These are phyloP conservation scores for Grosmannia clavigera DNA, from an alignment of 2,329 filamentous ascomycete genomes.

Conservation along the genomic window DNA sequence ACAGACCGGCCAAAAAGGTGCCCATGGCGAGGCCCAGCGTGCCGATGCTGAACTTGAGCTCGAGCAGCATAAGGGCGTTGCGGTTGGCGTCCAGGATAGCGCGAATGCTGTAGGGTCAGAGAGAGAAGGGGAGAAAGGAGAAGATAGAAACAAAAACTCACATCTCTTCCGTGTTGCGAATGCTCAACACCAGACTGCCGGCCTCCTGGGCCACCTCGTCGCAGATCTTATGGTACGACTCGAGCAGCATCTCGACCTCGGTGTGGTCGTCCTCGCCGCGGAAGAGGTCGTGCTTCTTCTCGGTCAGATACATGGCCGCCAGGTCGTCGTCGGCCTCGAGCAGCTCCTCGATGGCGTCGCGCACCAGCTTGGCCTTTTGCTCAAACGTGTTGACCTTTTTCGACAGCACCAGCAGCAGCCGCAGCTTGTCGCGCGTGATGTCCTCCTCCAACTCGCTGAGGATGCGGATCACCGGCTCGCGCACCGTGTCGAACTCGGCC, in stretches of 20 bases:
- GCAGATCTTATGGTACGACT: slow-evolving; percentile 95
- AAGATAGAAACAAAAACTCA: slow-evolving; percentile 29
- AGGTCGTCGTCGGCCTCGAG: slow-evolving; percentile 94
- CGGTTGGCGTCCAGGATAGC: slow-evolving; percentile 96
- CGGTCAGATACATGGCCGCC: slow-evolving; percentile 87
- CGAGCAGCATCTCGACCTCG: slow-evolving; percentile 91
- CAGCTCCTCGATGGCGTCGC: slow-evolving; percentile 89
- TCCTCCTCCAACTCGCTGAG: slow-evolving; percentile 88
- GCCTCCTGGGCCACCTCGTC: slow-evolving; percentile 97
- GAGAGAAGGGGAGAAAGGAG: neutral
- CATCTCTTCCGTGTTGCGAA: slow-evolving; percentile 98
- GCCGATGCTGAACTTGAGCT: slow-evolving; percentile 91
- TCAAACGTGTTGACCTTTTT: slow-evolving; percentile 96
- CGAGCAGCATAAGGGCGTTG: slow-evolving; percentile 93
- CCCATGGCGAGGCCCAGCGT: slow-evolving; percentile 91
- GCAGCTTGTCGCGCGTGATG: slow-evolving; percentile 86
- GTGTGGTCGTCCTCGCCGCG: slow-evolving; percentile 80
- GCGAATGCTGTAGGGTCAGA: slow-evolving; percentile 53
- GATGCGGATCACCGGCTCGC: slow-evolving; percentile 82
- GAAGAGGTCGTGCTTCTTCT: slow-evolving; percentile 63
- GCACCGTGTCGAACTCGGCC: slow-evolving; percentile 85
- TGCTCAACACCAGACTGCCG: slow-evolving; percentile 83
- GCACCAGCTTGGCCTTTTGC: slow-evolving; percentile 86
- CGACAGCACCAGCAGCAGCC: slow-evolving; percentile 81
- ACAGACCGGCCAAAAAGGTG: slow-evolving; percentile 94